These are phyloP conservation scores for Trametes gibbosa DNA, from an alignment of 768 basidiomycete species.

Conservation along the genomic window DNA sequence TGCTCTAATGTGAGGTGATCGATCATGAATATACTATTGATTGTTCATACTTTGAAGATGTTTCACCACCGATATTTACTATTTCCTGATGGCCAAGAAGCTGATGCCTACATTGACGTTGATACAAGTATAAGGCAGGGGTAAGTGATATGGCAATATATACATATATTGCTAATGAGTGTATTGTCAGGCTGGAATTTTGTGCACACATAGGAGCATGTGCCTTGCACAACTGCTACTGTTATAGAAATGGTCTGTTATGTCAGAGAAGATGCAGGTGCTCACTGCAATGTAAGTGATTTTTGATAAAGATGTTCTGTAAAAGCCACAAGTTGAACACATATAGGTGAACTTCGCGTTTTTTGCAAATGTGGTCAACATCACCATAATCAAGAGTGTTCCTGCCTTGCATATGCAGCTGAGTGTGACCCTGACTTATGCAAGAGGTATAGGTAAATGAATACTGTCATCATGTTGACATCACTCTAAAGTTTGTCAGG, in stretches of 20 bases:
- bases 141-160: background rate
- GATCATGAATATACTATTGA: background rate
- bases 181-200: background rate
- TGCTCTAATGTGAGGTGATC: constrained; percentile 43
- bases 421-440: constrained; percentile 8
- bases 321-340: background rate
- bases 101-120: background rate
- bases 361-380: too few species aligned
- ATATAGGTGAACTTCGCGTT: too few species aligned
- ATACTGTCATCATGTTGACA: background rate
- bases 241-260: background rate
- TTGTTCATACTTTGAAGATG: background rate
- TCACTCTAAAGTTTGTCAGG: background rate
- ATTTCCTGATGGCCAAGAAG: background rate
- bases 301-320: background rate
- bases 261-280: constrained; percentile 1
- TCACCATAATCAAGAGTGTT: background rate
- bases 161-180: background rate
- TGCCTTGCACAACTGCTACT: background rate
- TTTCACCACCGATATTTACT: constrained; percentile 2
- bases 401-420: background rate
- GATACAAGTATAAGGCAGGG: background rate
- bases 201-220: constrained; percentile 1
- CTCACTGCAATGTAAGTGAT: background rate
- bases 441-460: background rate